Evolutionary conservation across 2,329 filamentous ascomycete genomes (phyloP), one percentile per base, ranked within the genome.

Genomic region (Chalaropsis ovoidea): DNA sequence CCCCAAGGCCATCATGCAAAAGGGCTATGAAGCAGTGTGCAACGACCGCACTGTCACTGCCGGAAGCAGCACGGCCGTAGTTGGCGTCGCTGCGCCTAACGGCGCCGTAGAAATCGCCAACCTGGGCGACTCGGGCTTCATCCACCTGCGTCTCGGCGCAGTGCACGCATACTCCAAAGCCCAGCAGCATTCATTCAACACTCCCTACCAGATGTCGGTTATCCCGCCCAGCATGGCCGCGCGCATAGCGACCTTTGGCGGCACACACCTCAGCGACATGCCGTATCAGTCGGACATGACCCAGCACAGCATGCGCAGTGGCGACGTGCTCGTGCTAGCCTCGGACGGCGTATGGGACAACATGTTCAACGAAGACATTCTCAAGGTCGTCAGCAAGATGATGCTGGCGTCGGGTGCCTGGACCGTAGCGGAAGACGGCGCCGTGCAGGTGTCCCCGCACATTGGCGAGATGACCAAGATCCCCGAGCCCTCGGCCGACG

Each of bases 281-380:
- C 94, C 94, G 13, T 82, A 84, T 69, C 90, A 97, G 72, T 89
- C 94, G 22, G 88, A 89, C 72, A 82, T 95, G 35, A 87, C 87
- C 17, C 85, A 85, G 67, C 86, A 95, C 74, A 76, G 79, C 52
- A 82, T 97, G 65, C 86, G 88, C 69, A 91, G 97, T 74, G 94
- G 94, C 22, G 94, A 99, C 73, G 87, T 99, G 1, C 79, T 97
- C n/a, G 77, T 99, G 19, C 88, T 99, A 70, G 94, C 91, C 1
- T 96, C 91, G 0, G 94, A 99, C 75, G 94, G 94, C 3, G 88
- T 97, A 3, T 94, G 94, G 82, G 94, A 99, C 75, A 99, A 99
- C 71, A 80, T 99, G 41, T 94, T 90, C 72, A 88, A 91, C 71
- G 89, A 95, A 72, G 91, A 99, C 70, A 87, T 95, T 39, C 81